Base-by-base conservation (phyloP, 116 monocot species). In the Phalaenopsis hybrid region DNA sequence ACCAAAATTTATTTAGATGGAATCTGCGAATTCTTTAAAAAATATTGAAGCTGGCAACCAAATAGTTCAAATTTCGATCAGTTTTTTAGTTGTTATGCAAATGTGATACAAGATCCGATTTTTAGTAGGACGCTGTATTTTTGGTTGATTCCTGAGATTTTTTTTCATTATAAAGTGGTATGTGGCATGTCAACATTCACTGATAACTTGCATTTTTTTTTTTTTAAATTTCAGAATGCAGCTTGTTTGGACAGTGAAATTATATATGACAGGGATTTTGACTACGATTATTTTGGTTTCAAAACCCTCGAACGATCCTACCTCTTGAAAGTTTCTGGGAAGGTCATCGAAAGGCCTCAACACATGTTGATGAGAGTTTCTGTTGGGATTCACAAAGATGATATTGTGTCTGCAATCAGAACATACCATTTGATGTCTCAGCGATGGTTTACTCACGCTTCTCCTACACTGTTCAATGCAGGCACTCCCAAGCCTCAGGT, bases 351-450 rank as follows among this genome's bases (percentile, higher is more conserved):
- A 83, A 95, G 99, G 70, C 99, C 99, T 11, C 99, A 99, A 50
- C 99, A 99, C 81, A 93, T 99, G 99, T 85, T 99, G 43, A 99
- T 99, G 99, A 89, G 99, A 76, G 99, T 98, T 81, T 75, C 98
- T 83, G 90, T 99, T 79, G 95, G 99, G 46, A 94, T 97, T 72
- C 99, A 99, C 85, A 95, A 92, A 81, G 87, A 89, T 70, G 92
- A 99, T 86, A 90, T 99, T 78, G 88, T 86, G 8, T 92, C 99
- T 83, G 92, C 51, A 21, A 84, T 98, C 51, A 88, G 67, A 67
- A 98, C 98, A 16, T 98, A 98, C 77, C 95, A 95, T 88, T 37
- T 98, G 86, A 95, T 98, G 98, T 98, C 98, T 28, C 98, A 98
- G 65, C 88, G 98, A 2, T 98, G 98, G 95, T 98, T 95, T 46